Evolutionary conservation across 495 filamentous ascomycete species (phyloP).

Genomic region (Talaromyces borbonicus): DNA sequence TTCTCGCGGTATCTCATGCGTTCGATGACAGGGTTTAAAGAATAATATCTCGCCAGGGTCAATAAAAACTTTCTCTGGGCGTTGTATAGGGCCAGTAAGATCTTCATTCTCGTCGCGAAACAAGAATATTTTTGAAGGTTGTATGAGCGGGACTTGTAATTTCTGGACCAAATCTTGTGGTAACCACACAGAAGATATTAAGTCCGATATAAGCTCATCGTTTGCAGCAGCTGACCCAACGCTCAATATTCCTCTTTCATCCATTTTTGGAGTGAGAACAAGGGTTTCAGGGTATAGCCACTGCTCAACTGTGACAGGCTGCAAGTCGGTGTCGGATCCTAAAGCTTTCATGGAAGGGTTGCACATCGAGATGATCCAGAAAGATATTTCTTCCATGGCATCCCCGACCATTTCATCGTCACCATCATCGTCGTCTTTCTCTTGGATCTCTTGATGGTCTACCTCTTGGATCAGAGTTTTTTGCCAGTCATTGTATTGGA

Average conservation of each 20-base stretch:
- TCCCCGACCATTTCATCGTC: background rate
- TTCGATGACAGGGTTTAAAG: too few species aligned
- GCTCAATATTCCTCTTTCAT: background rate
- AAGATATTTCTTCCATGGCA: constrained; percentile 1
- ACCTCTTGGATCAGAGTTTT: background rate
- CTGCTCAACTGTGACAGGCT: background rate
- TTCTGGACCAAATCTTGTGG: background rate
- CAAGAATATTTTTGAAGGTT: too few species aligned
- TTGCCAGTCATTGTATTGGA: background rate
- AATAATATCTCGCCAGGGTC: too few species aligned
- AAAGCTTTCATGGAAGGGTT: background rate
- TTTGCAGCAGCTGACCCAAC: background rate
- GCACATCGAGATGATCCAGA: background rate
- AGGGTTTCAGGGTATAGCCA: constrained; percentile 2
- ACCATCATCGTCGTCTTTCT: background rate
- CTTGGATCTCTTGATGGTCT: background rate
- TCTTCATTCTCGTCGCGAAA: too few species aligned
- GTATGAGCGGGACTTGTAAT: too few species aligned
- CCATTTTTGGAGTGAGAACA: background rate
- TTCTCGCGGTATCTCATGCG: too few species aligned
- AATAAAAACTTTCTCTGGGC: too few species aligned
- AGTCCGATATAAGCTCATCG: background rate
- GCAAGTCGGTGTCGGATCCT: background rate
- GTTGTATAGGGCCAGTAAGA: too few species aligned
- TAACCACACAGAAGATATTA: background rate